Base-by-base conservation (phyloP, 805 yeast genomes). In the Sugiyamaella americana region DNA sequence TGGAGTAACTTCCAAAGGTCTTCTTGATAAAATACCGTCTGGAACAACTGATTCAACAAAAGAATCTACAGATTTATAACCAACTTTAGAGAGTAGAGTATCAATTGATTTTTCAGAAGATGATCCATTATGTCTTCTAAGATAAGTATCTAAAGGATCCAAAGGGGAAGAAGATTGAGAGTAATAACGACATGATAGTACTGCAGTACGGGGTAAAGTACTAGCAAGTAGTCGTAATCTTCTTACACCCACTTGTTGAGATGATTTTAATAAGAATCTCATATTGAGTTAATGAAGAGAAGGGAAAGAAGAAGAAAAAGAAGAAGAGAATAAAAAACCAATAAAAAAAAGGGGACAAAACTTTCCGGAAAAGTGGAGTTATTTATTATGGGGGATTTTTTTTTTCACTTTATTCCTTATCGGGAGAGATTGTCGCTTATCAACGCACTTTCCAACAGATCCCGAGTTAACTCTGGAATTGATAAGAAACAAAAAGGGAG, bases 91-190 rank as follows among this genome's bases (percentile, higher is more conserved):
- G 44, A 93, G 73, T 96, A 91, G 87, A 26, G 67, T 63, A 16
- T 66, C 59, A 17, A 84, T 84, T 52, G 87, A 80, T 0, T 54
- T 58, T 0, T 85, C 80, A 11, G 76, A 71, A 20, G 94, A 87
- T 5, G 70, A 56, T 10, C 98, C 98, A 49, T 91, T 71, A 66
- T 93, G 98, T 58, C 98, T 85, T 60, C 94, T 78, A 42, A 84
- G 77, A 65, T 91, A 93, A 1, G 93, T 82, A 62, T 93, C 98
- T 48, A 86, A 71, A 2, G 76, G 74, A 18, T 35, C 37, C 11
- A 35, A 35, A 13, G 37, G 20, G 5, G 37, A 35, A 35, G 37
- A 11, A 26, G 13, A 8, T 26, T 26, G 32, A 8, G 32, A 26
- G 13, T 8, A 26, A 26, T 26, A 26, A 13, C 32, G 8, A 13